Percentiles rank a stretch among this genome's conserved stretches.
phyloP scores from a whole-genome alignment of 306 rosid genomes.

The Castanopsis chinensis region DNA sequence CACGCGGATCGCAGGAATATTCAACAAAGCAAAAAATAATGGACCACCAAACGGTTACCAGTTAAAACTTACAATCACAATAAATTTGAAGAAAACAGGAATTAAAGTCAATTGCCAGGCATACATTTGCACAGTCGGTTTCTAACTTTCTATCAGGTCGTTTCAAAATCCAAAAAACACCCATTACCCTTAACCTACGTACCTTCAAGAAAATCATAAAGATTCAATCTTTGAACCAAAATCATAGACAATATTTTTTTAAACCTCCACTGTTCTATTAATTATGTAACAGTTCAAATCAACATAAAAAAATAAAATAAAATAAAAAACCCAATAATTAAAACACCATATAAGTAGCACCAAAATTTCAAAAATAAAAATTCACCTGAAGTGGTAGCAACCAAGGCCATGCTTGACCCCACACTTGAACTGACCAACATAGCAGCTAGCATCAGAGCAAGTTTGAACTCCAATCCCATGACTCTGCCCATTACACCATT shows the following conservation, averaged over 20 bases:
- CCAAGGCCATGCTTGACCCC: constrained; percentile 95
- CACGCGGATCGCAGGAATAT: too few species aligned
- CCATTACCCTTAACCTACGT: background rate
- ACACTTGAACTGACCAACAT: constrained; percentile 75
- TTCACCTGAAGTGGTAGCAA: constrained; percentile 89
- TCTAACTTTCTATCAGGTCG: background rate
- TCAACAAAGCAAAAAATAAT: background rate
- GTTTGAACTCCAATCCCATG: constrained; percentile 91
- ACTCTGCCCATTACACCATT: constrained; percentile 96
- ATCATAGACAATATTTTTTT: constrained; percentile 4
- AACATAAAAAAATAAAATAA: background rate
- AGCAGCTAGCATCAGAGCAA: constrained; percentile 91
- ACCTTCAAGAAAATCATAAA: background rate
- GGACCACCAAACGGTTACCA: background rate
- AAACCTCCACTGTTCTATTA: constrained; percentile 22
- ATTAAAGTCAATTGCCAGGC: background rate
- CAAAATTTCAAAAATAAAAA: background rate
- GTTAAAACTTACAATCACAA: background rate
- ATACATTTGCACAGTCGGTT: background rate
- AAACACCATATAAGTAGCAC: background rate
- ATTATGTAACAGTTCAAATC: constrained; percentile 1
- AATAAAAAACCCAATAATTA: background rate
- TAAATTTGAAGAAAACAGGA: background rate
- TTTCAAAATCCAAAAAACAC: background rate
- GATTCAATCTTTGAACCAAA: background rate